phyloP scores from a whole-genome alignment of 75 land plant species.

The Cupressus sempervirens region DNA sequence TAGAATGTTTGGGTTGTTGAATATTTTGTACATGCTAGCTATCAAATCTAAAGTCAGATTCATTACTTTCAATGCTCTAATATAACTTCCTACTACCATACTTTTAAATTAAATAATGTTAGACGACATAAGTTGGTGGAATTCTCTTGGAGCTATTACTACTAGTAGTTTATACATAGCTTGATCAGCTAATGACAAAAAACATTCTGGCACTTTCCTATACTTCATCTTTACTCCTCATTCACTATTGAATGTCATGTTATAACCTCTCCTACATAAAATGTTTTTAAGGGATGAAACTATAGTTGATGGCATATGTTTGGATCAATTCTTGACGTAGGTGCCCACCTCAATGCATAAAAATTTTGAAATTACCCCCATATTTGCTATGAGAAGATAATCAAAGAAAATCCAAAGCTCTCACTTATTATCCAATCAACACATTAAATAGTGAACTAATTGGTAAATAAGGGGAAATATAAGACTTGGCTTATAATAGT shows the following conservation, averaged over 20 bases:
- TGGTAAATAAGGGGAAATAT: conserved; percentile 57
- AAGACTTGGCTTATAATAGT: conserved; percentile 64
- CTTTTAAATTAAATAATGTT: conserved; percentile 80
- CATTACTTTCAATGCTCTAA: neutral
- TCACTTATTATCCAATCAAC: conserved; percentile 46
- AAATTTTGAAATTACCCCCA: neutral
- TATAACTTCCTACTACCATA: conserved; percentile 20
- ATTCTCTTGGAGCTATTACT: conserved; percentile 55
- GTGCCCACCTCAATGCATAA: conserved; percentile 12
- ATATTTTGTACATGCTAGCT: neutral
- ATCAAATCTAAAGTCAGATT: neutral
- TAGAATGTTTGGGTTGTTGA: neutral
- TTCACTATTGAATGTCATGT: conserved; percentile 63
- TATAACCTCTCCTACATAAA: conserved; percentile 82
- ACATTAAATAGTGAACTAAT: conserved; percentile 59
- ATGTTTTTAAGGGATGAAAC: conserved; percentile 82
- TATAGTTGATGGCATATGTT: conserved; percentile 78
- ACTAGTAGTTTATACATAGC: conserved; percentile 73
- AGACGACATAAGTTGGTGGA: conserved; percentile 61
- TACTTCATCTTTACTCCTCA: conserved; percentile 65
- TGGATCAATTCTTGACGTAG: conserved; percentile 59
- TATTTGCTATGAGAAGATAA: neutral
- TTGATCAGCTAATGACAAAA: conserved; percentile 80
- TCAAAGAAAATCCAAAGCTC: neutral
- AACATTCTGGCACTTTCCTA: conserved; percentile 84